Evolutionary conservation across 2,329 filamentous ascomycete genomes (phyloP).

Genomic region (Cercospora canescens): DNA sequence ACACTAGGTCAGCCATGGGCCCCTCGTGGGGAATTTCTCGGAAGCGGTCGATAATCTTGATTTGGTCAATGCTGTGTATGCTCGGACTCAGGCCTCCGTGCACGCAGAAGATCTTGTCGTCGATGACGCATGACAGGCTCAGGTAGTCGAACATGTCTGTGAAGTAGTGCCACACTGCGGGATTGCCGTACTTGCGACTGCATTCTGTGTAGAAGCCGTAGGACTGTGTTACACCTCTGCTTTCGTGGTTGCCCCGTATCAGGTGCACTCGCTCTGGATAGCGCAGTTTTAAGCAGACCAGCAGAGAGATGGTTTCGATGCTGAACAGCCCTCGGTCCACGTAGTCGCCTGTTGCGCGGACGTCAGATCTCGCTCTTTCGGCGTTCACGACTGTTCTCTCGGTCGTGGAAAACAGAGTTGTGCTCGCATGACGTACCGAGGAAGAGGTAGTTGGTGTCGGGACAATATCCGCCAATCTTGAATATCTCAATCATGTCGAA

Average conservation of each 20-base stretch:
- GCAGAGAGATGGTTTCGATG: conserved; percentile 96
- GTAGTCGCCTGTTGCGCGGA: conserved; percentile 62
- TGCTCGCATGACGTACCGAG: conserved; percentile 62
- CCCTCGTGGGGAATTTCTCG: conserved; percentile 98
- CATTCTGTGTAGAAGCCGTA: conserved; percentile 99
- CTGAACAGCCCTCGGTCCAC: conserved; percentile 92
- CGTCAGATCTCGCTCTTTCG: conserved; percentile 5
- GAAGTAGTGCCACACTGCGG: conserved; percentile 99
- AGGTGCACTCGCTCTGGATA: conserved; percentile 95
- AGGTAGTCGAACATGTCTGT: conserved; percentile 99
- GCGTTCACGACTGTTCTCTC: neutral
- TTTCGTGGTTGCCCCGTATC: conserved; percentile 97
- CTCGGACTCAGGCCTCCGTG: conserved; percentile 74
- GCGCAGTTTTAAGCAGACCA: conserved; percentile 94
- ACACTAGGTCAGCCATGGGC: conserved; percentile 98
- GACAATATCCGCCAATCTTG: conserved; percentile 94
- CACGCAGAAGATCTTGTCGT: conserved; percentile 98
- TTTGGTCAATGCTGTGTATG: conserved; percentile 98
- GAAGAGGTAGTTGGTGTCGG: conserved; percentile 97
- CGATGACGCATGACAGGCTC: conserved; percentile 94
- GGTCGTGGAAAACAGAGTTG: neutral
- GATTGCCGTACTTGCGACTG: conserved; percentile 95
- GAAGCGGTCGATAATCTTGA: conserved; percentile 99
- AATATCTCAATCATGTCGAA: conserved; percentile 99
- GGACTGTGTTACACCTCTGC: conserved; percentile 93